Evolutionary conservation across 371 early-diverging fungal genomes (phyloP), one percentile per base, ranked within the genome.

Genomic region (Mucor circinelloides): DNA sequence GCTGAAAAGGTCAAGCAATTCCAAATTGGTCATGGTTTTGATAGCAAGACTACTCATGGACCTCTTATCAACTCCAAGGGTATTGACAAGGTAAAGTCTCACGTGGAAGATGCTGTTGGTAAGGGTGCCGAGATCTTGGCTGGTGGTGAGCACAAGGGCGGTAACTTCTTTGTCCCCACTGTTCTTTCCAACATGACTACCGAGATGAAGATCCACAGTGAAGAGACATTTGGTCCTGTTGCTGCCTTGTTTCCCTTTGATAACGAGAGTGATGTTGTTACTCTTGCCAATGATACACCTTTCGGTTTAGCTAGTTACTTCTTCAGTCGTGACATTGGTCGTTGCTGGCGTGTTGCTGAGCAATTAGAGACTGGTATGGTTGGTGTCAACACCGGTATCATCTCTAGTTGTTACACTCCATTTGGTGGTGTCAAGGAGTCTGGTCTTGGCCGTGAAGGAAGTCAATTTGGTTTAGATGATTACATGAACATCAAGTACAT

Each of bases 361-460:
- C 82, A 79, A 13, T 65, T 97, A 59, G 91, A 95, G 67, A 83
- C 87, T 2, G 97, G 97, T 63, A 95, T 97, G 93, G 94, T 97
- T 6, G 96, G 95, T 31, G 90, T 94, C 30, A 97, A 97, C 72
- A 88, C 92, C 2, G 90, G 90, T 15, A 67, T 78, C 12, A 81
- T 94, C 34, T 85, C 89, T 15, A 82, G 74, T 54, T 89, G 86
- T 46, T 88, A 86, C 32, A 78, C 87, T 5, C 94, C 94, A 4
- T 94, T 94, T 71, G 94, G 94, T 60, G 94, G 94, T 48, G 87
- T 94, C 79, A 93, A 94, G 79, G 89, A 93, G 60, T 90, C 90
- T 52, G 94, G 94, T 23, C 27, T 92, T 1, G 94, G 94, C n/a
- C 85, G 92, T 15, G 94, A 94, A 73, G 94, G 93, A 55, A 89